Conservation (phyloP, 2,329 filamentous ascomycete genomes). For the Talaromyces piceae region DNA sequence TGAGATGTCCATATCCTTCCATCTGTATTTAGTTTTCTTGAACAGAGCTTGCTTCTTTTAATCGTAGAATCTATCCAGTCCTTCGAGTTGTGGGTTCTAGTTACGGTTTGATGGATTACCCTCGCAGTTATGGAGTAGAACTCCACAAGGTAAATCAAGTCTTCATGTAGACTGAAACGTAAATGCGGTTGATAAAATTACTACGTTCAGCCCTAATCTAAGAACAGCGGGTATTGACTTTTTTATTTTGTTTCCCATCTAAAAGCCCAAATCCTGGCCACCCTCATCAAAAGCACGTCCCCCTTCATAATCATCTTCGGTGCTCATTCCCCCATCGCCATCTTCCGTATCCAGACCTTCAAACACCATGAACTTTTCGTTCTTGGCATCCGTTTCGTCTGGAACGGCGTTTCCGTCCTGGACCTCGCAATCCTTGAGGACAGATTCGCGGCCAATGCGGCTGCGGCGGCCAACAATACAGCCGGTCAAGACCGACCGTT, state of each 20-base stretch:
- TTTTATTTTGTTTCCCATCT: neutral
- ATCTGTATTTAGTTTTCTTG: no score
- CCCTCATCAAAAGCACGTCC: slow-evolving; percentile 18
- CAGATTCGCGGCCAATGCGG: slow-evolving; percentile 71
- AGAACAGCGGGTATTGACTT: neutral
- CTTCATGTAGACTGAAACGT: no score
- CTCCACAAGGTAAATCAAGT: no score
- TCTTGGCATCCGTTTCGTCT: slow-evolving; percentile 62
- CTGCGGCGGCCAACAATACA: slow-evolving; percentile 78
- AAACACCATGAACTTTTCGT: slow-evolving; percentile 55
- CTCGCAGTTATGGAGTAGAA: no score
- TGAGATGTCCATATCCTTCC: no score
- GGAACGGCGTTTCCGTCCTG: slow-evolving; percentile 78
- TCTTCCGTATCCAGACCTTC: slow-evolving; percentile 37
- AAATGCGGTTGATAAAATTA: no score
- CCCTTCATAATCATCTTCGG: slow-evolving; percentile 11
- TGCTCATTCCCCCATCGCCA: slow-evolving; percentile 11
- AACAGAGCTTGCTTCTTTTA: no score
- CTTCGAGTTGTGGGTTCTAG: no score
- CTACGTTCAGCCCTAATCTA: neutral
- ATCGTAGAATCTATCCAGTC: no score
- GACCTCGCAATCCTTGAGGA: slow-evolving; percentile 84
- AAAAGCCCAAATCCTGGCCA: slow-evolving; percentile 17
- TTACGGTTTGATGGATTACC: no score
- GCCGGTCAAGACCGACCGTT: slow-evolving; percentile 74